Conservation (phyloP, 768 basidiomycete genomes). For the Lactarius hatsudake region DNA sequence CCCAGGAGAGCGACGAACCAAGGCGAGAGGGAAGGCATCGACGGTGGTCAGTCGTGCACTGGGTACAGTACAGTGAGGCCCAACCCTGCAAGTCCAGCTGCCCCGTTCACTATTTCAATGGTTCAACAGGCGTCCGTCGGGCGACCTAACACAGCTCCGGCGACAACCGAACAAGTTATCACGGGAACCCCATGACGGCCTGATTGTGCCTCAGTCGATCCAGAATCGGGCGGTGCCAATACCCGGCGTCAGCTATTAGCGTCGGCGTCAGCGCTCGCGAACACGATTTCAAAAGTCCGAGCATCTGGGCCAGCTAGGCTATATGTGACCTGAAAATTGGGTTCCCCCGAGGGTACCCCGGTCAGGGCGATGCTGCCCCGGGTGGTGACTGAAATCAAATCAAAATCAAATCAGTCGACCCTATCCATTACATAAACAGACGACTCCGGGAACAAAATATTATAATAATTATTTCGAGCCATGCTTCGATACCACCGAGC, state of each 20-base stretch:
- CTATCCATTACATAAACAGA: neutral
- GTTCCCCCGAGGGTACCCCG: too few relatives aligned
- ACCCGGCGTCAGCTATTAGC: neutral
- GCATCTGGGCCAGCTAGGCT: neutral
- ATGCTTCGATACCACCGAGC: constrained; percentile 8
- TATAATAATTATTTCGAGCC: neutral
- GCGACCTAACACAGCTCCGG: neutral
- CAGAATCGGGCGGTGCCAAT: neutral
- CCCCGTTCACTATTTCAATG: neutral
- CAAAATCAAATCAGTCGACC: neutral
- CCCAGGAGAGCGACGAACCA: constrained; percentile 10
- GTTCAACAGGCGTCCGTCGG: neutral
- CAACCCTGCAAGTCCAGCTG: neutral
- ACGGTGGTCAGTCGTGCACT: constrained; percentile 3
- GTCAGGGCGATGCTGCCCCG: neutral
- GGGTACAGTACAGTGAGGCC: neutral
- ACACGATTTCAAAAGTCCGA: neutral
- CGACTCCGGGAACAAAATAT: neutral
- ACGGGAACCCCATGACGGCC: neutral
- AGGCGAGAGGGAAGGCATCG: constrained; percentile 15
- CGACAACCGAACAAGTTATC: neutral
- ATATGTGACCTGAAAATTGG: neutral
- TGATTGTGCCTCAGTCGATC: constrained; percentile 1
- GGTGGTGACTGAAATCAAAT: too few relatives aligned
- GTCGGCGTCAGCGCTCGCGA: neutral